Evolutionary conservation across 805 yeast species (phyloP).

Genomic region (Komagataella phaffii): DNA sequence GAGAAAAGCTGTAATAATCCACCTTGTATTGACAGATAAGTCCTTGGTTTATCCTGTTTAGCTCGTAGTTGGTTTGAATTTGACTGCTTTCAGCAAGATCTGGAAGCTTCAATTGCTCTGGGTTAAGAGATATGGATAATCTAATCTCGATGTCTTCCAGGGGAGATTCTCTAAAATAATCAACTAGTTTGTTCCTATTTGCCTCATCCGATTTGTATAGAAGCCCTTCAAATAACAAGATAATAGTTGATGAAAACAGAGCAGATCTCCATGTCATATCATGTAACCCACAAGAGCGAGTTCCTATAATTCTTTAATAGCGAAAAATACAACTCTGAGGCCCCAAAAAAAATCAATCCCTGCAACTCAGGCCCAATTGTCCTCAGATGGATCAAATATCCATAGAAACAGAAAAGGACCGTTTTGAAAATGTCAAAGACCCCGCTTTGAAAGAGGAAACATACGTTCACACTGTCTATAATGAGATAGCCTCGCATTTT

Average conservation of each 20-base stretch:
- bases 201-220: not conserved
- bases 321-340: not conserved
- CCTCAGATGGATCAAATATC: not conserved
- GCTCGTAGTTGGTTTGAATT: constrained; percentile 23
- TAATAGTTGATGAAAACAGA: no score
- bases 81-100: constrained; percentile 19
- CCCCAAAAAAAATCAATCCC: constrained; percentile 8
- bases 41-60: constrained; percentile 8
- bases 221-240: not conserved
- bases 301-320: not conserved
- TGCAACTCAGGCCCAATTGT: constrained; percentile 8
- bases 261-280: not conserved
- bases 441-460: constrained; percentile 55
- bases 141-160: constrained; percentile 22
- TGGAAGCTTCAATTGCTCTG: constrained; percentile 39
- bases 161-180: constrained; percentile 10
- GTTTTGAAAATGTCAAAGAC: constrained; percentile 16
- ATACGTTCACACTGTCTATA: constrained; percentile 85
- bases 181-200: not conserved
- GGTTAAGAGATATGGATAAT: constrained; percentile 23
- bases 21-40: not conserved
- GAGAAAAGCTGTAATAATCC: not conserved
- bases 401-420: constrained; percentile 13
- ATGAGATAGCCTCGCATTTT: constrained; percentile 85
- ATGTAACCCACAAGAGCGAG: not conserved